Evolutionary conservation across 331 rosid species (phyloP), one percentile per base, ranked within the genome.

Genomic region (Acacia concinna): DNA sequence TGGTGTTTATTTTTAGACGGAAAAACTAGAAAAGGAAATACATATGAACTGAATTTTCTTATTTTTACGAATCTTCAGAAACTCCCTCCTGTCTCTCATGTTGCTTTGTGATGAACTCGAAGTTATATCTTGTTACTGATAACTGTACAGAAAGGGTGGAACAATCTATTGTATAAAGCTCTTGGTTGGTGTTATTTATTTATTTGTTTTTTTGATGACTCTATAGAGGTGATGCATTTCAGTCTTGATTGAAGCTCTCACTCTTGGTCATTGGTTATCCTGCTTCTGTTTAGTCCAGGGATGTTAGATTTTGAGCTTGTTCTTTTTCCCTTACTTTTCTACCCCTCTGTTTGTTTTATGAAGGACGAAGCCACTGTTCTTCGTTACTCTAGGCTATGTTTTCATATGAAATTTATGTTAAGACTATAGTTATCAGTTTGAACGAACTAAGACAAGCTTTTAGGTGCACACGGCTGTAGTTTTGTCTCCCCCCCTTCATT

Each of bases 381-480:
- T 38, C 30, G 68, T 57, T 54, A 73, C 56, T 74, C 56, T 2
- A 30, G 62, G 30, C 20, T 46, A 37, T 71, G 75, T 46, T n/a
- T 30, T 47, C 62, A 9, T 47, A 5, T 51, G 32, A 49, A 49
- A 9, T 72, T 47, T 72, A 51, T 51, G 30, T 31, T n/a, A n/a
- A 18, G 64, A 31, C 63, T 20, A 17, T 41, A 23, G 14, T 41
- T 43, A 25, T 43, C 25, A 25, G 38, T 69, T 14, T 86, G 83
- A 73, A 81, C 68, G 72, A 32, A 71, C 74, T 32, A 6, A 32
- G 28, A 27, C 3, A 69, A 78, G 73, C 59, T 77, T 80, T 28
- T 23, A 83, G 69, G 66, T 83, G 46, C 41, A 68, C 59, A 30
- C 31, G 68, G 56, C 46, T 32, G 20, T 35, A 64, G 28, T 30